Evolutionary conservation across 2,329 filamentous ascomycete species (phyloP), one percentile per base, ranked within the genome.

Genomic region (Calonectria fujianensis): DNA sequence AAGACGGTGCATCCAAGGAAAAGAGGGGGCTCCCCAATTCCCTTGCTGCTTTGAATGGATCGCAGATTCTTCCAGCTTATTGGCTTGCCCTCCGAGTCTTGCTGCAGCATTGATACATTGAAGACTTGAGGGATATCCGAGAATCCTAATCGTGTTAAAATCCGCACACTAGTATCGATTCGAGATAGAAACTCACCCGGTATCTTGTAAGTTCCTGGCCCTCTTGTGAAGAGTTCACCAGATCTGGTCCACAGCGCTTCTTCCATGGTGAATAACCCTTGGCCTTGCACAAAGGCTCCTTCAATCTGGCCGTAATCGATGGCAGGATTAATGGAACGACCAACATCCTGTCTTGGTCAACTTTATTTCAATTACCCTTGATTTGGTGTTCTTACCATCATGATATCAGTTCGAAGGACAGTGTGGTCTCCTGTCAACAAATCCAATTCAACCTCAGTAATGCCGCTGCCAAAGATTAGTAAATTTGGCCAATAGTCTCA

Each of bases 361-460:
- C 18, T n/a, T 18, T 24, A 0, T 4, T 48, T 24, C n/a, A 48
- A 3, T 13, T n/a, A 48, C 6, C 20, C 7, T 29, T 51, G 9
- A 13, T 2, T 37, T 10, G 3, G 27, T 45, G 20, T 13, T 20
- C 70, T 52, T 45, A 73, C 70, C 70, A 98, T 98, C 84, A 97
- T 96, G 85, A 98, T 91, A 82, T 98, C 96, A 1, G 94, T 94
- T n/a, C 95, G 92, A 8, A 93, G 86, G 75, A 93, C 94, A 0
- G 95, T 98, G 94, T 94, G 97, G 79, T 96, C 94, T 50, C 96
- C 96, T 0, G 96, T 98, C 50, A 98, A 85, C 0, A 94, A 96
- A 85, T 98, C 96, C 76, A 98, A 90, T 84, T 97, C 94, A 20
- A 97, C 95, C 84, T 98, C 95, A 13, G 95, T 98, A 86, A 98